These are phyloP conservation scores for Macrolepiota albuminosa DNA, from an alignment of 768 basidiomycete species.

Conservation along the genomic window DNA sequence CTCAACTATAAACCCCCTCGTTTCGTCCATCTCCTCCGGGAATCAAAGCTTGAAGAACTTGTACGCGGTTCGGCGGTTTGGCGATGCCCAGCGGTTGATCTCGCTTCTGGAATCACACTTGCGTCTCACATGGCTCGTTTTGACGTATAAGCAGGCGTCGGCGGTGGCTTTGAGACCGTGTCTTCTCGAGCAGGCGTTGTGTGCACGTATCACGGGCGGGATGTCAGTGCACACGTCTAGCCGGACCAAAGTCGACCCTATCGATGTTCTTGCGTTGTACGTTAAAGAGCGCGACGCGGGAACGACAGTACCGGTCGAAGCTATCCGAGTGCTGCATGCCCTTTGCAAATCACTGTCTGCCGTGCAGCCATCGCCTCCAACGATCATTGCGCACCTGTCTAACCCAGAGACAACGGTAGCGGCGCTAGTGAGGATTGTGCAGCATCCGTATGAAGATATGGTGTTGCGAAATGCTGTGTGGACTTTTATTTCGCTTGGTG, in stretches of 20 bases:
- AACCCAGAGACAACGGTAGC: slow-evolving; percentile 70
- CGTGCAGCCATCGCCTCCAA: slow-evolving; percentile 57
- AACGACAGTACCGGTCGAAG: slow-evolving; percentile 54
- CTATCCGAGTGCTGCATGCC: slow-evolving; percentile 61
- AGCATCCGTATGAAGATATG: slow-evolving; percentile 78
- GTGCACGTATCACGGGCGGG: slow-evolving; percentile 54
- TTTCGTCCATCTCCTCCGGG: slow-evolving; percentile 64
- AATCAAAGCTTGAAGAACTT: slow-evolving; percentile 54
- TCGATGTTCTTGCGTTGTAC: slow-evolving; percentile 69
- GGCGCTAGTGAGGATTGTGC: slow-evolving; percentile 64
- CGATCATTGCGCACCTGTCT: slow-evolving; percentile 73
- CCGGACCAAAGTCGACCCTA: slow-evolving; percentile 56
- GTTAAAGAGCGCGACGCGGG: slow-evolving; percentile 65
- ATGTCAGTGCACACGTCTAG: slow-evolving; percentile 38
- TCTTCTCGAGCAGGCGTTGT: slow-evolving; percentile 74
- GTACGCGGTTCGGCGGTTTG: slow-evolving; percentile 56
- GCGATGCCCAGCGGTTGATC: slow-evolving; percentile 66
- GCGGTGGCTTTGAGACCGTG: slow-evolving; percentile 42
- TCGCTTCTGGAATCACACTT: slow-evolving; percentile 67
- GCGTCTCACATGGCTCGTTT: slow-evolving; percentile 52
- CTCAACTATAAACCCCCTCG: slow-evolving; percentile 76
- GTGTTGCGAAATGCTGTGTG: slow-evolving; percentile 72
- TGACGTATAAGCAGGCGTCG: slow-evolving; percentile 59
- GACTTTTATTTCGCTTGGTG: slow-evolving; percentile 76
- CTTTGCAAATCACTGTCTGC: slow-evolving; percentile 62